Evolutionary conservation across 805 yeast species (phyloP), one percentile per base, ranked within the genome.

Genomic region (Clavispora vitiphila): DNA sequence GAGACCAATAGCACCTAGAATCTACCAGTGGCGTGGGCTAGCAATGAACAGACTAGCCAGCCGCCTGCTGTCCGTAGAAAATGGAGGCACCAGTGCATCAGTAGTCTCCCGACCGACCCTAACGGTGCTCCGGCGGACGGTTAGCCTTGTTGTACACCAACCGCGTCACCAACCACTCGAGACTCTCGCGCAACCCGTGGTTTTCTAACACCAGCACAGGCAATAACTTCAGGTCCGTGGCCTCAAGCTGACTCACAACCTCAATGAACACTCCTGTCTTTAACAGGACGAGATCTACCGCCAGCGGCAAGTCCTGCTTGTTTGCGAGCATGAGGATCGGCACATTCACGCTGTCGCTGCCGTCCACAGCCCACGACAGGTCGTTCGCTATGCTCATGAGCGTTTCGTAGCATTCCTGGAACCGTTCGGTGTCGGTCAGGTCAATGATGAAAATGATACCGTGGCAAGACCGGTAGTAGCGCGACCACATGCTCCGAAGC

Each of bases 281-380:
- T 75, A 62, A 85, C 84, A 66, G 50, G 32, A 69, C 73, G 50
- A 69, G 58, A 43, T 69, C 74, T 20, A 67, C 71, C 24, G 74
- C 74, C 43, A 67, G 69, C 24, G 75, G 74, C 44, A 69, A 60
- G 53, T 93, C 98, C 66, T 90, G 96, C 60, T 93, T 93, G 61
- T 93, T 91, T 7, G 97, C 98, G 56, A 91, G 71, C 96, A 91
- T 91, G 43, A 91, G 70, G 8, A 91, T 80, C 1, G 98, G 99
- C 14, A 89, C 83, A 23, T 95, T 70, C 42, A 65, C 89, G 22
- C 51, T 47, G 26, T 26, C 50, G 16, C 41, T 27, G 24, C 53
- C 51, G 34, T 48, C 48, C 38, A 38, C 32, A 12, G 46, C 40
- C 58, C 88, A 81, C 35, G 61, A 57, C 36, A 64, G 60, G 55